Percentiles rank a stretch among this genome's conserved stretches.
Conservation (phyloP, 129 eudicot species). For the Chrysanthemum lavandulifolium region DNA sequence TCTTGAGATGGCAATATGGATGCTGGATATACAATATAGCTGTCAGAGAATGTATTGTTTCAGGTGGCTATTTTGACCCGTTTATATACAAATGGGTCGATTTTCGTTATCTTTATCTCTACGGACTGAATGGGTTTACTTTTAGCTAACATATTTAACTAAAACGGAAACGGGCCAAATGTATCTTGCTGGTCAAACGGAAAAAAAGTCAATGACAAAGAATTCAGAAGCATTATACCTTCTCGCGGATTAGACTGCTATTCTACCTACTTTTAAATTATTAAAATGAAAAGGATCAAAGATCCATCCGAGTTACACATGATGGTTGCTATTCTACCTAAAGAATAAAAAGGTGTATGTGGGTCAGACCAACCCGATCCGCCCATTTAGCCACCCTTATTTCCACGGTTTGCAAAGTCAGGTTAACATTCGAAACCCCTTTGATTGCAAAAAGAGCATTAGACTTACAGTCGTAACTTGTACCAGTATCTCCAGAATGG, state of each 20-base stretch:
- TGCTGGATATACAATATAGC: conserved; percentile 39
- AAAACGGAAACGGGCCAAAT: background rate
- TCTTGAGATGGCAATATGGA: conserved; percentile 40
- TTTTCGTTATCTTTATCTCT: background rate
- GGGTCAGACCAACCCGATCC: background rate
- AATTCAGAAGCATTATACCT: background rate
- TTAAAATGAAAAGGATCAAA: no score
- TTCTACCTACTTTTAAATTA: background rate
- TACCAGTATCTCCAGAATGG: conserved; percentile 33
- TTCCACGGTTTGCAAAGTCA: background rate
- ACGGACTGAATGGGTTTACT: background rate
- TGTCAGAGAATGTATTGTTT: conserved; percentile 26
- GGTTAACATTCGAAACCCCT: background rate
- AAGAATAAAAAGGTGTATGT: background rate
- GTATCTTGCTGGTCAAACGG: background rate
- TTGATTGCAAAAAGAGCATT: conserved; percentile 22
- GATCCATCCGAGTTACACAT: no score
- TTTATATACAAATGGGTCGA: background rate
- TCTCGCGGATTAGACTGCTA: background rate
- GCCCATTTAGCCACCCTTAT: conserved; percentile 2
- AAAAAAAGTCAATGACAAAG: background rate
- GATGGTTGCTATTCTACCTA: background rate
- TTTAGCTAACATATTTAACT: background rate
- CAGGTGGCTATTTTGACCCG: background rate
- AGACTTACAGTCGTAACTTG: conserved; percentile 32